Evolutionary conservation across 257 asterid genomes (phyloP), one percentile per base, ranked within the genome.

Genomic region (Paraleonurus japonicus): DNA sequence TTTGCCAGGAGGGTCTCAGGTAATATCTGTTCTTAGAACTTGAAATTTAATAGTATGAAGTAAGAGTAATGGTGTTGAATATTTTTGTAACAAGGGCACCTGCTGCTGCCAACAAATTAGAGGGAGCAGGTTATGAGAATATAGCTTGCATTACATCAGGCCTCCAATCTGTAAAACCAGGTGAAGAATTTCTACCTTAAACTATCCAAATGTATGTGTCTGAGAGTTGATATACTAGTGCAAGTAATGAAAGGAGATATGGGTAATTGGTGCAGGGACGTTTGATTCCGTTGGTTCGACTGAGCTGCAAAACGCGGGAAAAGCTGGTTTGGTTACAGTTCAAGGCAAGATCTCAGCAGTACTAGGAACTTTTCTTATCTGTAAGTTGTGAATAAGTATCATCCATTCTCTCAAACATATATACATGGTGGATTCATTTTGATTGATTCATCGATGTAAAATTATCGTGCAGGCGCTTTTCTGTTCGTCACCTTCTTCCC

Each of bases 1-100:
- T 94, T 73, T 91, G 99, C 82, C 99, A 94, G 59, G 97, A 86
- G 80, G 99, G 99, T 8, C 83, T 94, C 60, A 87, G 98, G 98
- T 87, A 23, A 69, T 19, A 43, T 69, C 28, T 19, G 7, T 35
- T 12, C 16, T 60, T 17, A 8, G 7, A 35, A 2, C 12, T 35
- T 35, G 12, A 35, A 35, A 8, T 35, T 35, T 35, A 7, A 8
- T 35, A 0, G 43, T 35, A 9, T 30, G 33, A 30, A 30, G 5
- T 30, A 30, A 30, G 33, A 30, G 5, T 1, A 6, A 4, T 30
- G 33, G 10, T 35, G 11, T 0, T 7, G 1, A 32, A 3, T 30
- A 4, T 32, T 32, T 32, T 41, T 41, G 11, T 41, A 1, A 24
- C 23, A 79, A 92, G 97, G 87, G 88, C 97, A 65, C 73, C 96